These are phyloP conservation scores for Penicillium concentricum DNA, from an alignment of 2,329 filamentous ascomycete genomes.

Conservation along the genomic window DNA sequence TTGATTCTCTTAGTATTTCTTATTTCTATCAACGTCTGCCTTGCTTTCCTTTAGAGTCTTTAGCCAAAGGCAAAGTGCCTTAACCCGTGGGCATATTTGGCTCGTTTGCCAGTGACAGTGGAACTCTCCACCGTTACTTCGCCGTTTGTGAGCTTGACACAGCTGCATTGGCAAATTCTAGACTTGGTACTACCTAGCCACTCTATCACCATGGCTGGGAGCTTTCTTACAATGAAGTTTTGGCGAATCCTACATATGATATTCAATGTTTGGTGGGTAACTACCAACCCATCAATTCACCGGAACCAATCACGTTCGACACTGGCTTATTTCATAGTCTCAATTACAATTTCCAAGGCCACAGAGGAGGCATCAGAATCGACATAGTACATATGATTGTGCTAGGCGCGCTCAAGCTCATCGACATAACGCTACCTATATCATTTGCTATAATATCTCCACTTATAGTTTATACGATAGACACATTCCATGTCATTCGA, in stretches of 20 bases:
- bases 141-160: not conserved
- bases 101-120: not conserved
- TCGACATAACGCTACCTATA: not conserved
- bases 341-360: not conserved
- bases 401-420: not conserved
- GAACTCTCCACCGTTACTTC: not conserved
- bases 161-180: not conserved
- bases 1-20: not conserved
- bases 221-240: too few species aligned
- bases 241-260: not conserved
- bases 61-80: not conserved
- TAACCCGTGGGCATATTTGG: not conserved
- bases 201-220: not conserved
- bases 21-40: not conserved
- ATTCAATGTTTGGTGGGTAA: not conserved
- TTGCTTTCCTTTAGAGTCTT: not conserved
- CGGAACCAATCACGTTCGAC: not conserved
- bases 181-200: not conserved
- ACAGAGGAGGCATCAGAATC: not conserved
- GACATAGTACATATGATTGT: not conserved
- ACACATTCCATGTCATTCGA: not conserved
- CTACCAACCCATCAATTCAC: not conserved
- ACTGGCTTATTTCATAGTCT: not conserved
- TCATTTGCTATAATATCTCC: too few species aligned
- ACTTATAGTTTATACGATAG: not conserved